Conservation (phyloP, 495 filamentous ascomycete genomes). For the Parathielavia hyrcaniae region DNA sequence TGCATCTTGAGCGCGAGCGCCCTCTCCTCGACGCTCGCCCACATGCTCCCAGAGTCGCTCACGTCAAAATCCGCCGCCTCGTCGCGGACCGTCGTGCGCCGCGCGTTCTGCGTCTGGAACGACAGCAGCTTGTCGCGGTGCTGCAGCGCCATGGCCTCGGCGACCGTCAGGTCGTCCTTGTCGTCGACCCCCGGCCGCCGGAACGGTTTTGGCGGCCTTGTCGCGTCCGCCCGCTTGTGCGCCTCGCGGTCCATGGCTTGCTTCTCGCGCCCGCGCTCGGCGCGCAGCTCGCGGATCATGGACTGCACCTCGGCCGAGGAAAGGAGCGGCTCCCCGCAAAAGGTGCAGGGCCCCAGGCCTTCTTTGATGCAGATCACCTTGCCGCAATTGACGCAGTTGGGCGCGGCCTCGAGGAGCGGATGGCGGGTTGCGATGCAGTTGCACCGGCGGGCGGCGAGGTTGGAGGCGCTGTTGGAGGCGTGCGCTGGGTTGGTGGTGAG, state of each 20-base stretch:
- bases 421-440: slow-evolving; percentile 81
- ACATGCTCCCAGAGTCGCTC: slow-evolving; percentile 62
- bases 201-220: slow-evolving; percentile 40
- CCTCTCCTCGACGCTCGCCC: slow-evolving; percentile 82
- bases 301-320: slow-evolving; percentile 63
- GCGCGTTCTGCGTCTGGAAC: slow-evolving; percentile 85
- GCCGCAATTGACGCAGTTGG: slow-evolving; percentile 88
- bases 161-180: slow-evolving; percentile 32
- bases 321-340: slow-evolving; percentile 71
- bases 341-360: slow-evolving; percentile 90
- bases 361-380: slow-evolving; percentile 97
- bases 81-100: slow-evolving; percentile 80
- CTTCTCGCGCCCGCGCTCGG: slow-evolving; percentile 79
- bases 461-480: slow-evolving; percentile 35
- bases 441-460: slow-evolving; percentile 57
- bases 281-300: slow-evolving; percentile 81
- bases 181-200: slow-evolving; percentile 30
- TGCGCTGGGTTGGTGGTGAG: slow-evolving; percentile 78
- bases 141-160: slow-evolving; percentile 54
- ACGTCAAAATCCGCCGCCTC: slow-evolving; percentile 92
- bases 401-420: slow-evolving; percentile 75
- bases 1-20: slow-evolving; percentile 84
- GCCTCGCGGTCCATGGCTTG: slow-evolving; percentile 68
- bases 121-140: slow-evolving; percentile 77
- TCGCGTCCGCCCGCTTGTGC: slow-evolving; percentile 60